Conservation (phyloP, 139 green algal species). For the Chlorella sp. region DNA sequence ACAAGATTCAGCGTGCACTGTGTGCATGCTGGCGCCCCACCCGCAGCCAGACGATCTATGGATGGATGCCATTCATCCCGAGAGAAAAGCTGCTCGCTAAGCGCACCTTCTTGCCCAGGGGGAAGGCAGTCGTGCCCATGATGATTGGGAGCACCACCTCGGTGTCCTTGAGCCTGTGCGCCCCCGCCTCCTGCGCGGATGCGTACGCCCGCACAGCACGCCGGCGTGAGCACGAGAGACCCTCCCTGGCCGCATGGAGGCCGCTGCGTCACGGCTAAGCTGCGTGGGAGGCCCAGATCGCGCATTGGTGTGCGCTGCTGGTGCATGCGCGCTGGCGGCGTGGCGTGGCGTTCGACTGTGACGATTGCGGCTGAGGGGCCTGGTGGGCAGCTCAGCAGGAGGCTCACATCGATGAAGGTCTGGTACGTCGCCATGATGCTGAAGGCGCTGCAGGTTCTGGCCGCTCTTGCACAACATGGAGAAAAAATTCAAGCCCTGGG, state of each 20-base stretch:
- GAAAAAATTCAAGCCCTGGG: too few relatives aligned
- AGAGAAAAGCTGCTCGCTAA: not conserved
- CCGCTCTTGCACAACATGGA: too few relatives aligned
- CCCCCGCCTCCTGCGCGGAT: conserved; percentile 18
- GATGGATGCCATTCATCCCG: not conserved
- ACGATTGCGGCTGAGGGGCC: not conserved
- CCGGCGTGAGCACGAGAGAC: not conserved
- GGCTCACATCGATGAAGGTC: conserved; percentile 25
- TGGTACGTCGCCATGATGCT: not conserved
- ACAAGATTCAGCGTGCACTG: not conserved
- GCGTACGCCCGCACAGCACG: not conserved
- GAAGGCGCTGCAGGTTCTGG: not conserved
- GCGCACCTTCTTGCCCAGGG: conserved; percentile 86
- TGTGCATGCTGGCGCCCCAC: too few relatives aligned
- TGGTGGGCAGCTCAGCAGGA: not conserved
- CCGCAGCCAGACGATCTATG: not conserved
- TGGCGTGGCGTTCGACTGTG: not conserved
- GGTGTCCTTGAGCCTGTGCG: conserved; percentile 40
- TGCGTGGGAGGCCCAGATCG: not conserved
- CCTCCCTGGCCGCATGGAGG: not conserved
- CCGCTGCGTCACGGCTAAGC: not conserved
- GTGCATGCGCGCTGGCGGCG: not conserved
- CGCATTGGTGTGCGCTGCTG: not conserved
- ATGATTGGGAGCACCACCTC: conserved; percentile 74
- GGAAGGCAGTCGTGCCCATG: conserved; percentile 79